Percentiles rank a stretch among this genome's conserved stretches.
Evolutionary conservation across 768 basidiomycete species (phyloP).

Genomic region (Coprinellus micaceus): DNA sequence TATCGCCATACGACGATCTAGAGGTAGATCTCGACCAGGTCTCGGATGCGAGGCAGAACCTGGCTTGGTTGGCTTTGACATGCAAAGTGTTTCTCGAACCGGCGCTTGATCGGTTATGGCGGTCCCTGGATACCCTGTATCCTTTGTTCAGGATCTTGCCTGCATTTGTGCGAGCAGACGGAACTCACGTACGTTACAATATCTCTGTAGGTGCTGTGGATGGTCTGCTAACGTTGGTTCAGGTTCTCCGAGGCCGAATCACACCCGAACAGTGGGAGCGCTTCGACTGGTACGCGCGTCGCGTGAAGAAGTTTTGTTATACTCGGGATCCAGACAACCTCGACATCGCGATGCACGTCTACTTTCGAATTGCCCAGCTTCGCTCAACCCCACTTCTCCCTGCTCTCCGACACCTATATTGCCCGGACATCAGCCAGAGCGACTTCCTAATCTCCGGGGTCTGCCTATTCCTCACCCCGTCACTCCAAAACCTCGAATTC

Average conservation of each 20-base stretch:
- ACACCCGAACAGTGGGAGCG: slow-evolving; percentile 25
- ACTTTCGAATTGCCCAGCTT: slow-evolving; percentile 30
- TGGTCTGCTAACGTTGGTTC: neutral
- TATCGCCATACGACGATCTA: slow-evolving; percentile 18
- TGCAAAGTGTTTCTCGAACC: slow-evolving; percentile 30
- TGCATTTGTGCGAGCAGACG: slow-evolving; percentile 25
- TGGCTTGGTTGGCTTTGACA: slow-evolving; percentile 23
- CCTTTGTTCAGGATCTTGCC: slow-evolving; percentile 30
- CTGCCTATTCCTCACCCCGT: slow-evolving; percentile 31
- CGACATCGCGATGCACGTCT: slow-evolving; percentile 33
- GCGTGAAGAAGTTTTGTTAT: slow-evolving; percentile 27
- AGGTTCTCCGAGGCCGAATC: slow-evolving; percentile 29
- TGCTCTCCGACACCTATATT: slow-evolving; percentile 24
- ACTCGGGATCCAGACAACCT: slow-evolving; percentile 25
- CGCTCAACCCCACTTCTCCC: slow-evolving; percentile 25
- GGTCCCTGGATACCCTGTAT: slow-evolving; percentile 27
- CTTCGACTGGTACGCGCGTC: slow-evolving; percentile 29
- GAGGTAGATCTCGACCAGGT: slow-evolving; percentile 17
- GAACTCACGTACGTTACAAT: slow-evolving; percentile 25
- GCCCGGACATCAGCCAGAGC: slow-evolving; percentile 24
- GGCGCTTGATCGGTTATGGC: slow-evolving; percentile 31
- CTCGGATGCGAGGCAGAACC: slow-evolving; percentile 5
- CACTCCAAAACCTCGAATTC: slow-evolving; percentile 25
- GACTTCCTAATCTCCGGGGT: slow-evolving; percentile 31
- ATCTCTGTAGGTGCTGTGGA: neutral